Conservation (phyloP, 1,284 basidiomycete genomes). For the Takashimella koratensis region DNA sequence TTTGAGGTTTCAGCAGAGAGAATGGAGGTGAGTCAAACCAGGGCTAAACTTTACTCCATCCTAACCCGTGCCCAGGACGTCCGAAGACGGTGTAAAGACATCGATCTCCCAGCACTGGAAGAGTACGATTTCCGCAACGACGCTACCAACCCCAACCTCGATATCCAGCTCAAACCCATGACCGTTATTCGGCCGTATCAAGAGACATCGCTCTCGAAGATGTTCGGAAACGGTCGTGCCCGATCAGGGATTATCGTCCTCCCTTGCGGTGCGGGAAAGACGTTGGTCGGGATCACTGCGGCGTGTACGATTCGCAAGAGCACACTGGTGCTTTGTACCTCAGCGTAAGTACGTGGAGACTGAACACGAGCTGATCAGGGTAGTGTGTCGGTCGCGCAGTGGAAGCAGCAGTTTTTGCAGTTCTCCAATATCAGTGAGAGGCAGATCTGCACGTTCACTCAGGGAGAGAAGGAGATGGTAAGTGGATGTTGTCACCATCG, state of each 20-base stretch:
- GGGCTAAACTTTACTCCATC: too few relatives aligned
- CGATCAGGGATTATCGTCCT: constrained; percentile 97
- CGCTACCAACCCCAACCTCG: constrained; percentile 86
- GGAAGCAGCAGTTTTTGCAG: constrained; percentile 93
- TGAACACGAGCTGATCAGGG: background rate
- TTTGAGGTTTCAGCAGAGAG: constrained; percentile 89
- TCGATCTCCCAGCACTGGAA: constrained; percentile 93
- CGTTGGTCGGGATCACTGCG: constrained; percentile 96
- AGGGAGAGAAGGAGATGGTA: constrained; percentile 93
- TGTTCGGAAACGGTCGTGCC: constrained; percentile 98
- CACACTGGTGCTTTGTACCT: constrained; percentile 94
- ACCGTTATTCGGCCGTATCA: constrained; percentile 96
- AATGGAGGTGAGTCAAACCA: too few relatives aligned
- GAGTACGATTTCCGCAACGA: constrained; percentile 98
- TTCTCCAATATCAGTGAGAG: constrained; percentile 96
- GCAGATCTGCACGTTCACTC: constrained; percentile 92
- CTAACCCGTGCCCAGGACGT: too few relatives aligned
- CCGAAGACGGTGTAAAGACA: constrained; percentile 86
- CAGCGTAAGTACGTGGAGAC: constrained; percentile 62
- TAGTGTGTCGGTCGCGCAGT: constrained; percentile 95
- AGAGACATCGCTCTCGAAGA: constrained; percentile 93
- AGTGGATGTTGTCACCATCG: constrained; percentile 17
- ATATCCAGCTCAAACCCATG: constrained; percentile 94
- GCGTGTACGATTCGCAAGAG: constrained; percentile 99
- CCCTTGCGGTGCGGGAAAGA: constrained; percentile 98